Evolutionary conservation across 2,329 filamentous ascomycete species (phyloP).

Genomic region (Venturia oleaginea): DNA sequence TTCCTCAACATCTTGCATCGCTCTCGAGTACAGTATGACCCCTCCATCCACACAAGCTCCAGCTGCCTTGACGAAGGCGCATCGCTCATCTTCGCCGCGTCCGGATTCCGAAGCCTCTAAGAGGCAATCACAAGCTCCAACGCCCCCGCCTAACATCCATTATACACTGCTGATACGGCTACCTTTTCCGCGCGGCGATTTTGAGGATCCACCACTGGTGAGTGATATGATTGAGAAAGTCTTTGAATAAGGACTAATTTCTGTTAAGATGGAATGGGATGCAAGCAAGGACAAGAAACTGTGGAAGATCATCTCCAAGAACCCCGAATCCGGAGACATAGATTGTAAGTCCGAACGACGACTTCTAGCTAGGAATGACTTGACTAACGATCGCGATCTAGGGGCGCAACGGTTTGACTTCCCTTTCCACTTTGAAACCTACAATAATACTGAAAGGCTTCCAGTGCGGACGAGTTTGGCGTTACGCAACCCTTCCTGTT

Average conservation of each 20-base stretch:
- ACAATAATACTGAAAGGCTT: not conserved
- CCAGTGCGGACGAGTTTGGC: slow-evolving; percentile 64
- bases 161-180: slow-evolving; percentile 77
- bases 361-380: not conserved
- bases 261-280: slow-evolving; percentile 74
- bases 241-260: not conserved
- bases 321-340: slow-evolving; percentile 69
- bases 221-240: slow-evolving; percentile 21
- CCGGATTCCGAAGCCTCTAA: slow-evolving; percentile 4
- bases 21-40: not conserved
- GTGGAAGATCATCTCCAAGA: slow-evolving; percentile 82
- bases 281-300: slow-evolving; percentile 74
- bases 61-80: not conserved
- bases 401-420: slow-evolving; percentile 8
- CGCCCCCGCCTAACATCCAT: slow-evolving; percentile 22
- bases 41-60: slow-evolving; percentile 1
- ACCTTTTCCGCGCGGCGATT: slow-evolving; percentile 79
- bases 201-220: slow-evolving; percentile 83
- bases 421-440: not conserved
- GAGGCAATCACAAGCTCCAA: slow-evolving; percentile 7
- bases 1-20: not conserved
- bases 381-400: not conserved
- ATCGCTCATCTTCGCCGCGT: not conserved
- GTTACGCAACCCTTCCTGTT: slow-evolving; percentile 83
- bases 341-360: slow-evolving; percentile 47